Percentiles rank a stretch among this genome's conserved stretches.
Evolutionary conservation across 352 stramenopile species (phyloP).

Genomic region (Phytophthora kernoviae): DNA sequence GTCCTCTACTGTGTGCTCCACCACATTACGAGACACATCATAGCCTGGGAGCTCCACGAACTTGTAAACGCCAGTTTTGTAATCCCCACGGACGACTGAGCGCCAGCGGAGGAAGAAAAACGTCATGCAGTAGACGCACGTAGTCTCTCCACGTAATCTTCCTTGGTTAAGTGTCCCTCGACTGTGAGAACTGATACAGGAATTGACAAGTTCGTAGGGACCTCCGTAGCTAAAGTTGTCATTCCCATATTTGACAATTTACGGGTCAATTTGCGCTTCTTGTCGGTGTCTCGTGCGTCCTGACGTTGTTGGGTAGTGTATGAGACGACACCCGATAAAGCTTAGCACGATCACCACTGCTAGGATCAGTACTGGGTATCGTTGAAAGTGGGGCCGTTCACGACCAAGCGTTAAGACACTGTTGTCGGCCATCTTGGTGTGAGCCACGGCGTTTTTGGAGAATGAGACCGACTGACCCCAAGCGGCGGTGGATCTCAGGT

Average conservation of each 20-base stretch:
- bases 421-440: constrained; percentile 30
- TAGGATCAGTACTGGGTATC: constrained; percentile 36
- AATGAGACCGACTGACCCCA: constrained; percentile 11
- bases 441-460: constrained; percentile 12
- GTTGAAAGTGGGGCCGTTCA: constrained; percentile 23
- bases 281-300: constrained; percentile 5
- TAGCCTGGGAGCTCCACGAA: constrained; percentile 69
- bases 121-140: constrained; percentile 56
- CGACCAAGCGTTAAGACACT: constrained; percentile 29
- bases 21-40: constrained; percentile 57
- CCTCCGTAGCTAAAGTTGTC: constrained; percentile 75
- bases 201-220: constrained; percentile 78
- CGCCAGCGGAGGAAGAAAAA: constrained; percentile 78
- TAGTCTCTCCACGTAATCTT: constrained; percentile 55
- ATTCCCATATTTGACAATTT: constrained; percentile 77
- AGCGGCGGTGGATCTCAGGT: not conserved
- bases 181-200: constrained; percentile 69
- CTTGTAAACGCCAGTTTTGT: constrained; percentile 47
- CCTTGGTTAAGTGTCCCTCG: constrained; percentile 44
- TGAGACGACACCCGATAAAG: constrained; percentile 37
- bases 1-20: constrained; percentile 54
- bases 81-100: constrained; percentile 53
- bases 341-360: constrained; percentile 40
- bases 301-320: constrained; percentile 32
- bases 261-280: constrained; percentile 41